Conservation (phyloP, 2,329 filamentous ascomycete species). For the Aciculosporium take region DNA sequence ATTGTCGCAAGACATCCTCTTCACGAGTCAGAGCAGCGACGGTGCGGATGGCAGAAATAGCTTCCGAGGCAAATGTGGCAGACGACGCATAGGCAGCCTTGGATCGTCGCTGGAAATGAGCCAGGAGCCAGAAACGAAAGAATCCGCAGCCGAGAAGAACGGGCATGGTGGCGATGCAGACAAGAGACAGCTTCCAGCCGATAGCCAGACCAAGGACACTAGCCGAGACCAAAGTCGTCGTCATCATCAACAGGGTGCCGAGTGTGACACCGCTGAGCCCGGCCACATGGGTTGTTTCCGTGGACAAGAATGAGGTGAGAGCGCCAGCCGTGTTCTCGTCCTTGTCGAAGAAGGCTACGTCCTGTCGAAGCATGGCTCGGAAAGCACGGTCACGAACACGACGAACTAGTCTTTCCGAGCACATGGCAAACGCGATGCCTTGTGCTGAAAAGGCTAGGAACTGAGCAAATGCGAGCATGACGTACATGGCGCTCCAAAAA, state of each 20-base stretch:
- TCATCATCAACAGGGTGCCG: conserved; percentile 69
- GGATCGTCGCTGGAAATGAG: conserved; percentile 62
- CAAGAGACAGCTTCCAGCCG: conserved; percentile 78
- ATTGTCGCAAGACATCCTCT: conserved; percentile 59
- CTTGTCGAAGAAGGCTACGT: conserved; percentile 80
- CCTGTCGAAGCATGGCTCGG: conserved; percentile 77
- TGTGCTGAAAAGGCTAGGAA: conserved; percentile 55
- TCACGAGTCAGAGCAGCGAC: conserved; percentile 86
- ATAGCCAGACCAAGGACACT: conserved; percentile 57
- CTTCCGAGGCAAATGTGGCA: conserved; percentile 81
- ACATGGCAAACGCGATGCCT: conserved; percentile 64
- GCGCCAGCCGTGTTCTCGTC: conserved; percentile 83
- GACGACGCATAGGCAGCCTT: conserved; percentile 69
- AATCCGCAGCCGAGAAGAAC: conserved; percentile 70
- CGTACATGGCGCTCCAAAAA: conserved; percentile 82
- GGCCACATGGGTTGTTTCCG: conserved; percentile 76
- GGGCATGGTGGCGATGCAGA: conserved; percentile 67
- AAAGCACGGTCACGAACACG: conserved; percentile 74
- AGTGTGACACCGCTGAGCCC: conserved; percentile 79
- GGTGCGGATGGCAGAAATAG: conserved; percentile 84
- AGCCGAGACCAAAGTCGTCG: conserved; percentile 64
- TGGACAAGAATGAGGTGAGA: conserved; percentile 76
- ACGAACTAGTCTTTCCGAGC: conserved; percentile 75
- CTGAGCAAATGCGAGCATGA: conserved; percentile 65
- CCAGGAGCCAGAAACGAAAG: conserved; percentile 73